Percentiles rank a stretch among this genome's conserved stretches.
Conservation (phyloP, 768 basidiomycete species). For the Austroboletus festivus region DNA sequence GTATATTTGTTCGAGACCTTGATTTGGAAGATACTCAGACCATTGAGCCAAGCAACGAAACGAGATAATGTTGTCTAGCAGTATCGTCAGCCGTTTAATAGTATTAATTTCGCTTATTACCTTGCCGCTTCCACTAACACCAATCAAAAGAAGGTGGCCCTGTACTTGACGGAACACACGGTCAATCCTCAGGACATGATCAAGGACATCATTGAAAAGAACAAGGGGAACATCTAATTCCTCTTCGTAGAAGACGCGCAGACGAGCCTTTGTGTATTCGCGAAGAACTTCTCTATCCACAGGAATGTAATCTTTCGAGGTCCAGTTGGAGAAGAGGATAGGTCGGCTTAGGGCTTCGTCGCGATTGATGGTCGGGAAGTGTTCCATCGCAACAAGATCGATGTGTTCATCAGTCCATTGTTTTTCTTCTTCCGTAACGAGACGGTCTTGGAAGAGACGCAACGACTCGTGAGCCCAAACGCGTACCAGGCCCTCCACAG, state of each 20-base stretch:
- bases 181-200: conserved; percentile 97
- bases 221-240: conserved; percentile 97
- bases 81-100: conserved; percentile 14
- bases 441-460: conserved; percentile 95
- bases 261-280: conserved; percentile 94
- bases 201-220: conserved; percentile 96
- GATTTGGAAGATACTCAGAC: conserved; percentile 98
- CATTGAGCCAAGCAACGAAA: conserved; percentile 99
- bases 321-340: conserved; percentile 99
- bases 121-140: conserved; percentile 98
- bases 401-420: conserved; percentile 94
- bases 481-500: conserved; percentile 92
- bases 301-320: conserved; percentile 92
- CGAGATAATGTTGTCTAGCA: conserved; percentile 90
- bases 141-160: conserved; percentile 93
- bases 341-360: conserved; percentile 86
- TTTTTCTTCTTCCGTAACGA: conserved; percentile 90
- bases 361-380: conserved; percentile 91
- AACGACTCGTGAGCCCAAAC: conserved; percentile 98
- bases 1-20: conserved; percentile 99
- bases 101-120: conserved; percentile 40
- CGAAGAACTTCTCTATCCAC: conserved; percentile 91
- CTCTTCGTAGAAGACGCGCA: conserved; percentile 98
- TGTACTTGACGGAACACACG: conserved; percentile 98
- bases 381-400: conserved; percentile 74